Base-by-base conservation (phyloP, 1,284 basidiomycete genomes). In the Fomitiporia mediterranea region DNA sequence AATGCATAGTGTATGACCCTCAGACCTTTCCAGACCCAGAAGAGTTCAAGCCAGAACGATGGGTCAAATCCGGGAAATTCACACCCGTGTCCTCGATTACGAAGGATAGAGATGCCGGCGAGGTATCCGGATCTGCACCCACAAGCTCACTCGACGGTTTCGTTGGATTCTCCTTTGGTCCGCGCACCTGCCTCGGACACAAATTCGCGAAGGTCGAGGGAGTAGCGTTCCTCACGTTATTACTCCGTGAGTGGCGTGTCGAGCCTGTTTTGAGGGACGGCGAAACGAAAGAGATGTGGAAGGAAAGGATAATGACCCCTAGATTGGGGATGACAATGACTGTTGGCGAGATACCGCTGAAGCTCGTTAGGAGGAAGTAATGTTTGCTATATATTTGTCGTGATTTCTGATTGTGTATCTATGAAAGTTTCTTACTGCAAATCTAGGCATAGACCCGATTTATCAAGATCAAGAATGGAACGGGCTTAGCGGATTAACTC, bases 181-280 rank as follows among this genome's bases (percentile, higher is more conserved):
- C 63, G 2, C 58, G 63, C n/a, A 50, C 57, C 11, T 64, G 63
- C 49, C 21, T 63, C 19, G 63, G 62, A 3, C 55, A 56, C 42
- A 63, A 61, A 48, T 64, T 58, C 37, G 60, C 57, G 21, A 53
- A 56, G 43, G 57, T 56, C 23, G 60, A 61, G 37, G 58, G 40
- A 11, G 55, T 60, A 2, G 55, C 55, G n/a, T 61, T 39, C 34
- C 4, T 63, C 9, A 54, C 60, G 0, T 50, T 50, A 17, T 39
- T 63, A 2, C 23, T 61, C 8, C 42, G 55, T 23, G 60, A 63
- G 13, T 60, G 58, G 55, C 39, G 34, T 15, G 53, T 61, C 11
- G 61, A 56, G 15, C 51, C 53, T 1, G 38, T 46, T 0, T 23
- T 61, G 25, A 57, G 50, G 17, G 39, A 27, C 9, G 60, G 55